Evolutionary conservation across 176 grass and related monocot species (phyloP).

Genomic region (Elymus sibiricus): DNA sequence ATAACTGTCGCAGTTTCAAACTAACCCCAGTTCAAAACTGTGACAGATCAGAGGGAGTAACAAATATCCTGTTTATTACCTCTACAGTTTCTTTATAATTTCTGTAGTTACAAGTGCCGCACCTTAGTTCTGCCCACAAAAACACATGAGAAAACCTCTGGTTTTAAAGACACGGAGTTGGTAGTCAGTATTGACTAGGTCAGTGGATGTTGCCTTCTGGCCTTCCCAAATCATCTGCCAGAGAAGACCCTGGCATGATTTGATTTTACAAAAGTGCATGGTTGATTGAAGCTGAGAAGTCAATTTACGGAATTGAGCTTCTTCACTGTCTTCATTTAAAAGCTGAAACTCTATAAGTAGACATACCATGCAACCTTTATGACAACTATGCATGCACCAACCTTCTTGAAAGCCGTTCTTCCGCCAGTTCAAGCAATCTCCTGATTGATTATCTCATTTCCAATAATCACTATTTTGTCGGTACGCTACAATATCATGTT

Average conservation of each 20-base stretch:
- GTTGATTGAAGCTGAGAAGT: background rate
- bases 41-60: background rate
- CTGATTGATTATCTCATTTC: background rate
- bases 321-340: background rate
- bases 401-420: too few relatives aligned
- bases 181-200: constrained; percentile 18
- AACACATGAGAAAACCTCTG: constrained; percentile 14
- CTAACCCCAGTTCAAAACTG: too few relatives aligned
- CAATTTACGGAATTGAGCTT: background rate
- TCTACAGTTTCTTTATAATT: background rate
- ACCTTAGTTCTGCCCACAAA: background rate
- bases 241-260: background rate
- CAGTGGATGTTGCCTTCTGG: background rate
- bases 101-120: background rate
- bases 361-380: background rate
- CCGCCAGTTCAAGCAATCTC: too few relatives aligned
- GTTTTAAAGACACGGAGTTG: constrained; percentile 29
- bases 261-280: background rate
- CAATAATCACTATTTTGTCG: background rate
- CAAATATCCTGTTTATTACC: background rate
- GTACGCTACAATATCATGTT: background rate
- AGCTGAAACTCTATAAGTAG: background rate
- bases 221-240: background rate
- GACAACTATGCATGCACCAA: background rate
- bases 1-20: too few relatives aligned